Percentiles rank a stretch among this genome's conserved stretches.
phyloP scores from a whole-genome alignment of 2,329 filamentous ascomycete species.

The Aspergillus sp. region DNA sequence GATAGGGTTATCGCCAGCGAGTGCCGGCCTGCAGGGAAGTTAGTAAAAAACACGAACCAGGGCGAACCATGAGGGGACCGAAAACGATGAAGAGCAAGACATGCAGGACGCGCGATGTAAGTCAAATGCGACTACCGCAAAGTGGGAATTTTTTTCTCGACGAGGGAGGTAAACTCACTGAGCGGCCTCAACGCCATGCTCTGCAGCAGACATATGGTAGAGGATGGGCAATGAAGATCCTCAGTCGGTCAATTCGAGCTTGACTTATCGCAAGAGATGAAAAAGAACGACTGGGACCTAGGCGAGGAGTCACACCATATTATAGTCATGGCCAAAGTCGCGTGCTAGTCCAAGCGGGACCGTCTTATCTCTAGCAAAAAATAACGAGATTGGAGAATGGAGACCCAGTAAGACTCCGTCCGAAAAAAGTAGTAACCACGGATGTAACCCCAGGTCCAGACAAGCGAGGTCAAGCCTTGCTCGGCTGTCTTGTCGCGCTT shows the following conservation, averaged over 20 bases:
- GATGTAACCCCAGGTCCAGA: constrained; percentile 30
- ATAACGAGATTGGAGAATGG: constrained; percentile 7
- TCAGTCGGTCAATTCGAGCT: constrained; percentile 4
- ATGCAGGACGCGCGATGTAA: background rate
- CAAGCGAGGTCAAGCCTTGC: constrained; percentile 23
- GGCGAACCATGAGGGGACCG: background rate
- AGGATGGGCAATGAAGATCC: constrained; percentile 8
- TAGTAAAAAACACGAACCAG: background rate
- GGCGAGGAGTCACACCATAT: constrained; percentile 24
- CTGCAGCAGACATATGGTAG: constrained; percentile 25
- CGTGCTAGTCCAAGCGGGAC: constrained; percentile 64
- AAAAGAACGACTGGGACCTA: constrained; percentile 11
- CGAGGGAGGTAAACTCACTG: constrained; percentile 22
- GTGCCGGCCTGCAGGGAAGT: constrained; percentile 13
- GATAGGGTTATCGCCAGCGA: constrained; percentile 18
- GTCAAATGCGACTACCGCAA: background rate
- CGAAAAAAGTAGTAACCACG: constrained; percentile 17
- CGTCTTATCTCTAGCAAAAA: constrained; percentile 69
- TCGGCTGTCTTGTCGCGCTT: constrained; percentile 16
- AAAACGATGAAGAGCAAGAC: background rate
- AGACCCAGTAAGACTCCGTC: constrained; percentile 14
- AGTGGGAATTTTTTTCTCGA: background rate
- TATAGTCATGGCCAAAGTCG: constrained; percentile 25
- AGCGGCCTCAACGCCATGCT: constrained; percentile 29
- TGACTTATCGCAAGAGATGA: constrained; percentile 10